Evolutionary conservation across 2,329 filamentous ascomycete genomes (phyloP).

Genomic region (Alternaria arbusti): DNA sequence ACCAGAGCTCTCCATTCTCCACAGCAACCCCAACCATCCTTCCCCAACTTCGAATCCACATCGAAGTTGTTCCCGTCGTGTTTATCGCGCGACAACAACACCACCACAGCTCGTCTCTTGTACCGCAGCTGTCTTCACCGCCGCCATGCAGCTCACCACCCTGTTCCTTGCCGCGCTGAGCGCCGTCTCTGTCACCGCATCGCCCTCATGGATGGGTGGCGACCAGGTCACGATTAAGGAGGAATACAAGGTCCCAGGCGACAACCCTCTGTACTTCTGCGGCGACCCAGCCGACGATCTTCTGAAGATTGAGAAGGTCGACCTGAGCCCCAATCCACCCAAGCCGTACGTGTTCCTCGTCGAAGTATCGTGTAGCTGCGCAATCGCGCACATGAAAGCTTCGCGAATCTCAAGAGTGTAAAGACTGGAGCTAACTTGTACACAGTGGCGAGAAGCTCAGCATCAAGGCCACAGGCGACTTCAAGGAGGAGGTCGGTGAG

Average conservation of each 20-base stretch:
- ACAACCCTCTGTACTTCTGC: conserved; percentile 86
- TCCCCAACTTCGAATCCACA: not conserved
- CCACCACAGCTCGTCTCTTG: not conserved
- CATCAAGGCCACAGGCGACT: conserved; percentile 79
- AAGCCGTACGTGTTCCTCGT: conserved; percentile 69
- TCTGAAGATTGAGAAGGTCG: conserved; percentile 77
- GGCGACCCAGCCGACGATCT: conserved; percentile 72
- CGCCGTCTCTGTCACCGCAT: conserved; percentile 50
- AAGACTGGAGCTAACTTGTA: conserved; percentile 2
- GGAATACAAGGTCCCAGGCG: conserved; percentile 74
- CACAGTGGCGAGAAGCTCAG: conserved; percentile 75
- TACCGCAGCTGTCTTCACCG: not conserved
- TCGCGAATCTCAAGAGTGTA: not conserved
- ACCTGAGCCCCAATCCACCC: conserved; percentile 86
- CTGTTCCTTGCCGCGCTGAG: conserved; percentile 52
- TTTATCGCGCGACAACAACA: not conserved
- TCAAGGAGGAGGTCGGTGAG: conserved; percentile 73
- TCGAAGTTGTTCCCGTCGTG: not conserved
- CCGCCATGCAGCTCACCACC: conserved; percentile 44
- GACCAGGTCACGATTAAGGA: conserved; percentile 57
- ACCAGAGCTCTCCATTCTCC: conserved; percentile 11
- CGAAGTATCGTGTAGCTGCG: not conserved
- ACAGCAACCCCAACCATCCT: not conserved
- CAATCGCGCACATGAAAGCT: not conserved
- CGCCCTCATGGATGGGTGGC: conserved; percentile 51